These are phyloP conservation scores for Lipomyces oligophaga DNA, from an alignment of 805 yeast genomes.

Conservation along the genomic window DNA sequence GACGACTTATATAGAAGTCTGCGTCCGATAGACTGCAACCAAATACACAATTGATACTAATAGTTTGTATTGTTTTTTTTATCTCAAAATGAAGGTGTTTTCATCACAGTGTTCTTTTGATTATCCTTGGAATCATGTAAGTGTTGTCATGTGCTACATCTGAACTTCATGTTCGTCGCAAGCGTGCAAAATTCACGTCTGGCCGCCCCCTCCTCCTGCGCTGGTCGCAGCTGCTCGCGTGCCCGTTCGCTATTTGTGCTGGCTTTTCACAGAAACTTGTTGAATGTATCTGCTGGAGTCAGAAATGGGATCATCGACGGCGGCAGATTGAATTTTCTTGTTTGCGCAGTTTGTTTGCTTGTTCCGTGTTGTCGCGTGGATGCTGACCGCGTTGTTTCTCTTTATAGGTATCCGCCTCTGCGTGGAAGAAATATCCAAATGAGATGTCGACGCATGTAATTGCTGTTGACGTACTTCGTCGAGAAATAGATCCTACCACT, in stretches of 20 bases:
- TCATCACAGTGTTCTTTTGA: slow-evolving; percentile 63
- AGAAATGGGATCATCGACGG: background rate
- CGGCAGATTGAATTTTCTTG: background rate
- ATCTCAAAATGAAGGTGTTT: slow-evolving; percentile 66
- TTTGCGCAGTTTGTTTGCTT: too few species aligned
- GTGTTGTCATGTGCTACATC: slow-evolving; percentile 47
- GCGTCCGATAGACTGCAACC: too few species aligned
- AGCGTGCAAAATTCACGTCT: too few species aligned
- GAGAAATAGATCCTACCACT: slow-evolving; percentile 57
- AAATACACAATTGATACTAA: too few species aligned
- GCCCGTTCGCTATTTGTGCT: too few species aligned
- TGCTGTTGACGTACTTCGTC: slow-evolving; percentile 80
- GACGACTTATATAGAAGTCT: too few species aligned
- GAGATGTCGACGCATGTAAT: slow-evolving; percentile 87
- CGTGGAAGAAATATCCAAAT: slow-evolving; percentile 97
- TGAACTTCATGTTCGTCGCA: too few species aligned
- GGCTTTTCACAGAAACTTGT: too few species aligned
- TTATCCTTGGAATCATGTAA: slow-evolving; percentile 88
- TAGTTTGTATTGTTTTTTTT: too few species aligned
- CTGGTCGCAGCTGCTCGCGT: too few species aligned
- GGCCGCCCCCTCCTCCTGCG: too few species aligned
- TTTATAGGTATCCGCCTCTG: slow-evolving; percentile 69
- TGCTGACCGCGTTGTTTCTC: slow-evolving; percentile 35
- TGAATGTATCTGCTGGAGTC: background rate
- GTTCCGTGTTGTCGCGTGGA: background rate